Conservation (phyloP, 2,329 filamentous ascomycete species). For the Calonectria pseudoreteaudii region DNA sequence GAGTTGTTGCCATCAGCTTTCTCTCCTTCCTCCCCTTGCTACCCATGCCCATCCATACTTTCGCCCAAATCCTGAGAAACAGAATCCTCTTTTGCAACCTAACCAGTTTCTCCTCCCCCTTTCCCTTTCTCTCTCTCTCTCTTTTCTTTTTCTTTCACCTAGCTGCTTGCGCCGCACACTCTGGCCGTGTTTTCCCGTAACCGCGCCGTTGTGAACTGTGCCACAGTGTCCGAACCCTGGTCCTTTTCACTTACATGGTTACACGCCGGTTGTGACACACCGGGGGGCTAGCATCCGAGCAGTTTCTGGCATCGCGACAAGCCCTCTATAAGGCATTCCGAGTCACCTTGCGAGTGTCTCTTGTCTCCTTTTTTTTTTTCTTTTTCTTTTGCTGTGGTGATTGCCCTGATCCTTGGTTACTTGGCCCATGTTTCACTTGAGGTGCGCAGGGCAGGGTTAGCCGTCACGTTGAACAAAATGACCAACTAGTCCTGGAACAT, state of each 20-base stretch:
- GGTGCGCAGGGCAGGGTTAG: not conserved
- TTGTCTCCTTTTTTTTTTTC: too few relatives aligned
- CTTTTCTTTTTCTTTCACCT: slow-evolving; percentile 16
- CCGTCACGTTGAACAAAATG: not conserved
- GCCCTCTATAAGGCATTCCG: slow-evolving; percentile 36
- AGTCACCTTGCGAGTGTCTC: not conserved
- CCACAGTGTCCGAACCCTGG: not conserved
- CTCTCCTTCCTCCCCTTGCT: not conserved
- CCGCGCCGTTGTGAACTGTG: slow-evolving; percentile 12
- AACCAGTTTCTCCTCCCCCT: not conserved
- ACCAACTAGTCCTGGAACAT: too few relatives aligned
- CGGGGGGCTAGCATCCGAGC: slow-evolving; percentile 29
- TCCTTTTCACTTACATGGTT: slow-evolving; percentile 16
- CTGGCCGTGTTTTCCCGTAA: slow-evolving; percentile 20
- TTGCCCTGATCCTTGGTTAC: not conserved
- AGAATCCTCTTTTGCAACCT: not conserved
- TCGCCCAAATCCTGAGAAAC: not conserved
- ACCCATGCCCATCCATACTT: not conserved
- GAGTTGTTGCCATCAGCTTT: not conserved
- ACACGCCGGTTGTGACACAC: slow-evolving; percentile 31
- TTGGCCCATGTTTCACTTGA: not conserved
- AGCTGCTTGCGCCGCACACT: slow-evolving; percentile 13
- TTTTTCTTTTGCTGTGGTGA: not conserved
- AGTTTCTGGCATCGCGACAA: slow-evolving; percentile 39
- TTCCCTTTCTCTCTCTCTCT: not conserved